phyloP scores from a whole-genome alignment of 306 rosid genomes.

The Vigna radiata region DNA sequence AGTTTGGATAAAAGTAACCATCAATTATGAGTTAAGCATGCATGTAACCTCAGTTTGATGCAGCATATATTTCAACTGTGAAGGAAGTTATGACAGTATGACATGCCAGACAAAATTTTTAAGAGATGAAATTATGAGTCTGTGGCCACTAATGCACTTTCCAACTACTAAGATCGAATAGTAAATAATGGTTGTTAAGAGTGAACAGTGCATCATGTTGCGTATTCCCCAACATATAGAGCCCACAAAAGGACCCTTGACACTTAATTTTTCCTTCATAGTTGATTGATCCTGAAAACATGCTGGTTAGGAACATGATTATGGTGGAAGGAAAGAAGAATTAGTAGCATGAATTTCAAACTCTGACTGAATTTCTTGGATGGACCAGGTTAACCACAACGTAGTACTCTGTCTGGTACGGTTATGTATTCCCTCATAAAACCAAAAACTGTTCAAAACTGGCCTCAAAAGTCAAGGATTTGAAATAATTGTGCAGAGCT shows the following conservation, averaged over 20 bases:
- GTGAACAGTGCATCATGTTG: not conserved
- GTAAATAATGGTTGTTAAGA: conserved; percentile 8
- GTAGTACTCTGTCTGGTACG: not conserved
- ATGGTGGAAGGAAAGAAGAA: not conserved
- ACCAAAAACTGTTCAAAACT: not conserved
- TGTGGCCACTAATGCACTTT: not conserved
- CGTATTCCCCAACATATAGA: not conserved
- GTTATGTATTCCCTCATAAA: not conserved
- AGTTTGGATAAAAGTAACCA: not conserved
- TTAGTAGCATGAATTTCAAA: conserved; percentile 6
- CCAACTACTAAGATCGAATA: not conserved
- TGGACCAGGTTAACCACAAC: not conserved
- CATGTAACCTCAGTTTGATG: not conserved
- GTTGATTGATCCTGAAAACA: not conserved
- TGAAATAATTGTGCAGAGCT: not conserved
- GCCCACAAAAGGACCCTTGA: not conserved
- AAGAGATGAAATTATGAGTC: conserved; percentile 3
- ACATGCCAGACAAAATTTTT: not conserved
- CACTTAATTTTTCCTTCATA: not conserved
- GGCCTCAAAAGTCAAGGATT: conserved; percentile 4
- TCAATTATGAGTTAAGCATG: not conserved
- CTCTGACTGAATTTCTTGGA: not conserved
- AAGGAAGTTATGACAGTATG: not conserved
- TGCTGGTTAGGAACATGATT: not conserved
- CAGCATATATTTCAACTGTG: not conserved